A percentile compares a stretch with the other conserved stretches of the same genome.
Evolutionary conservation across 768 basidiomycete species (phyloP).

Genomic region (Polyporus arcularius): DNA sequence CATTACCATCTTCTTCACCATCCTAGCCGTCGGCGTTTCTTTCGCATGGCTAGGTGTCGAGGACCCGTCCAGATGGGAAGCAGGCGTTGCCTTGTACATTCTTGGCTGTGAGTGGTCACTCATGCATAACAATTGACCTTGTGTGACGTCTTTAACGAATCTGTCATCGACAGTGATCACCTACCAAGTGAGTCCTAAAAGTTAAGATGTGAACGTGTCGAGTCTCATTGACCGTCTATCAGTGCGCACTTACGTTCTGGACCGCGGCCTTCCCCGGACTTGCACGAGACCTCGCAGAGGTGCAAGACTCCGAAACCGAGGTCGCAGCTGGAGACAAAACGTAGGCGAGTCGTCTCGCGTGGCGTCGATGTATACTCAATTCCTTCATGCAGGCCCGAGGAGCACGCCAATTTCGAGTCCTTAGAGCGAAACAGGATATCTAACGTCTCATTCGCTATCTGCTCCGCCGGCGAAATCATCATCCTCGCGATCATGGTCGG

Average conservation of each 20-base stretch:
- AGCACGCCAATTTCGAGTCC: conserved; percentile 59
- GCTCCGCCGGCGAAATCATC: conserved; percentile 68
- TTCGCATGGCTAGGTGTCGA: conserved; percentile 81
- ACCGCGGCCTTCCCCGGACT: conserved; percentile 81
- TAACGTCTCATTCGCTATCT: conserved; percentile 72
- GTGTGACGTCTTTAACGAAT: background rate
- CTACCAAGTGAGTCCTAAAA: conserved; percentile 52
- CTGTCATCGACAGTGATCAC: conserved; percentile 52
- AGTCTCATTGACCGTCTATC: background rate
- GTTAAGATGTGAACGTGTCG: background rate
- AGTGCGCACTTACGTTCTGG: conserved; percentile 80
- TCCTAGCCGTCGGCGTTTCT: conserved; percentile 64
- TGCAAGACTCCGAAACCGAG: conserved; percentile 51
- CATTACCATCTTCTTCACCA: conserved; percentile 74
- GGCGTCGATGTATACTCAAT: background rate
- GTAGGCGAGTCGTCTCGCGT: conserved; percentile 34
- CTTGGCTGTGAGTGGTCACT: conserved; percentile 51
- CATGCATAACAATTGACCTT: background rate
- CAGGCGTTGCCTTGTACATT: conserved; percentile 62
- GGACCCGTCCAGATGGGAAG: conserved; percentile 61
- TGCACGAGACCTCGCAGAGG: conserved; percentile 67
- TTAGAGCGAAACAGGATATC: conserved; percentile 72
- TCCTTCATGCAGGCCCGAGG: conserved; percentile 37
- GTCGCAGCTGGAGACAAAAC: conserved; percentile 45
- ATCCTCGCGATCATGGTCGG: conserved; percentile 75